Percentiles rank a stretch among this genome's conserved stretches.
Evolutionary conservation across 179 eudicot genomes (phyloP).

Genomic region (Patellifolia procumbens): DNA sequence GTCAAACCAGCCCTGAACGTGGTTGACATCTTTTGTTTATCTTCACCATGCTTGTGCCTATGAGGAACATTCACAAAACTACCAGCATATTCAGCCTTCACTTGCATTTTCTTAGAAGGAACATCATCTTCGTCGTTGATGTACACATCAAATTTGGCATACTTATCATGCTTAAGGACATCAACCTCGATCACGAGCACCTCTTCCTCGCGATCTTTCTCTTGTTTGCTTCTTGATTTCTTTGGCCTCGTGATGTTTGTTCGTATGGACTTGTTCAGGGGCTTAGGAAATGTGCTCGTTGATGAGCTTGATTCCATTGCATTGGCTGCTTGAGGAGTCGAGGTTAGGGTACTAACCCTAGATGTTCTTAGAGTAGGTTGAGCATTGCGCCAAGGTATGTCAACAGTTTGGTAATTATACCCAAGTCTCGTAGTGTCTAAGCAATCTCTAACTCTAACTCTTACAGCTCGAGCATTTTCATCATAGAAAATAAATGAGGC

Average conservation of each 20-base stretch:
- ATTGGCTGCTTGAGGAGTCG: slow-evolving; percentile 31
- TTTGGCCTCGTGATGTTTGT: slow-evolving; percentile 57
- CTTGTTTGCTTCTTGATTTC: slow-evolving; percentile 58
- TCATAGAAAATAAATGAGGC: slow-evolving; percentile 68
- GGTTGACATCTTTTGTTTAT: slow-evolving; percentile 40
- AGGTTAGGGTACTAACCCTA: slow-evolving; percentile 17
- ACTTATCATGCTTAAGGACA: slow-evolving; percentile 37
- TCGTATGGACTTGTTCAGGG: slow-evolving; percentile 39
- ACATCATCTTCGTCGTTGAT: slow-evolving; percentile 68
- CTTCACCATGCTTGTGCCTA: slow-evolving; percentile 41
- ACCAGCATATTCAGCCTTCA: slow-evolving; percentile 70
- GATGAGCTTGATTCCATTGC: slow-evolving; percentile 21
- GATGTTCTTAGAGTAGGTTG: slow-evolving; percentile 40
- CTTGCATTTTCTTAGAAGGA: slow-evolving; percentile 30
- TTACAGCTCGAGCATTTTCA: slow-evolving; percentile 60
- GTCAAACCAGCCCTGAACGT: slow-evolving; percentile 53
- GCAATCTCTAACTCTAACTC: slow-evolving; percentile 61
- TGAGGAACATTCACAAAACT: slow-evolving; percentile 80
- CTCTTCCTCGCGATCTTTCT: slow-evolving; percentile 67
- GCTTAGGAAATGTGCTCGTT: slow-evolving; percentile 43
- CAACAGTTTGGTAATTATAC: slow-evolving; percentile 63
- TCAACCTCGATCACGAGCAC: slow-evolving; percentile 63
- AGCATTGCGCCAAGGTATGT: slow-evolving; percentile 59
- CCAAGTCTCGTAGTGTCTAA: slow-evolving; percentile 56
- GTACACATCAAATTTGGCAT: slow-evolving; percentile 69